Conservation (phyloP, 352 stramenopile genomes). For the Phytopythium delawarense region DNA sequence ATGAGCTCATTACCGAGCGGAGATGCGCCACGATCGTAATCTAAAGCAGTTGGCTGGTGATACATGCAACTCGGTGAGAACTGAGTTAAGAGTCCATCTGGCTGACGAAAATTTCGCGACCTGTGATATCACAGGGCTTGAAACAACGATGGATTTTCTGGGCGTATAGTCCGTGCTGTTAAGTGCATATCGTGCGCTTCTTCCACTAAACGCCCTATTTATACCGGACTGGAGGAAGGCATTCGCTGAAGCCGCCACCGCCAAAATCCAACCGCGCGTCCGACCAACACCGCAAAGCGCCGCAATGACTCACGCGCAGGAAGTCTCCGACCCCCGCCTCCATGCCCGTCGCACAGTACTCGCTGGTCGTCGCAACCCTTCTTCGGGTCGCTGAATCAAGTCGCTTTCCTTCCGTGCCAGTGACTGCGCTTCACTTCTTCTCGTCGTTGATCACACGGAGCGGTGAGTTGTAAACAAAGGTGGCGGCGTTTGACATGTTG, state of each 20-base stretch:
- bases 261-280: not conserved
- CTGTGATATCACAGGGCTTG: conserved; percentile 3
- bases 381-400: not conserved
- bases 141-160: conserved; percentile 4
- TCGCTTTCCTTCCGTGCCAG: not conserved
- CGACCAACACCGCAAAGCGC: not conserved
- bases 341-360: not conserved
- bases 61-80: not conserved
- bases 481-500: not conserved
- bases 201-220: not conserved
- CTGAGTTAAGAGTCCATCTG: not conserved
- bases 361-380: not conserved
- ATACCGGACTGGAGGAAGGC: not conserved
- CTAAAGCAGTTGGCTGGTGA: not conserved
- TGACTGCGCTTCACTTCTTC: not conserved
- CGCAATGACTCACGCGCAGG: not conserved
- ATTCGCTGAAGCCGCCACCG: not conserved
- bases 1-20: conserved; percentile 3
- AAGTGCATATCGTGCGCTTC: not conserved
- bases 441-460: too few species aligned
- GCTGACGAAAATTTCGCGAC: conserved; percentile 2
- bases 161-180: not conserved
- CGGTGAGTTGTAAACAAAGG: too few species aligned
- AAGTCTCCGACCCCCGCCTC: not conserved
- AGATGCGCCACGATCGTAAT: not conserved